Evolutionary conservation across 768 basidiomycete genomes (phyloP), one percentile per base, ranked within the genome.

Genomic region (Panaeolus papilionaceus): DNA sequence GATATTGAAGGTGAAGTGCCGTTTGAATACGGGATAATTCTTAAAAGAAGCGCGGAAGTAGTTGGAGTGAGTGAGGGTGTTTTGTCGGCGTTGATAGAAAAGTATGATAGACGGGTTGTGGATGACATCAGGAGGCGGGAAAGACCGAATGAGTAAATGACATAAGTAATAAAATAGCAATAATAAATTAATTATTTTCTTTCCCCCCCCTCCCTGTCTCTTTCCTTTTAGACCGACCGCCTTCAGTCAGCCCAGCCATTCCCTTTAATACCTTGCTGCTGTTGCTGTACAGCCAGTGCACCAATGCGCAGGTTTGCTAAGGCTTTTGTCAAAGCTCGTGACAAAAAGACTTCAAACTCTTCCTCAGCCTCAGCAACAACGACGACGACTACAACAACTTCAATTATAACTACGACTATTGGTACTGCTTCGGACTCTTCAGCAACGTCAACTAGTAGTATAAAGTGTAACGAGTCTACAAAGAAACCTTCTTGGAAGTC

Each of bases 231-330:
- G 7, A 4, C 26, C 9, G 26, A 33, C 20, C 26, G 23, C 23
- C 23, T 23, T 23, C 23, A 23, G 23, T 23, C 23, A 18, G 14
- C 18, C 42, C 12, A 18, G 14, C 39, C 14, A 11, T 40, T 16
- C 45, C 47, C 12, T 51, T 23, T 18, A 7, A 6, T 51, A 4
- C 23, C 8, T 26, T 26, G n/a, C 47, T 26, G 47, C 47, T 51
- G 45, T n/a, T 47, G 45, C 18, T 51, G 20, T 51, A 58, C 54
- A 58, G 51, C 64, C 65, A 67, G 63, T 63, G 68, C 67, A 63
- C 67, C 45, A 69, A 92, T 92, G 90, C 89, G 89, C 74, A 87
- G 90, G 71, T 79, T 92, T 75, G 84, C 84, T 66, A 85, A 88
- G 63, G 85, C 88, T 72, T 87, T 92, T 71, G 54, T 58, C 28